Conservation (phyloP, 2,329 filamentous ascomycete genomes). For the Aspergillus nomiae region DNA sequence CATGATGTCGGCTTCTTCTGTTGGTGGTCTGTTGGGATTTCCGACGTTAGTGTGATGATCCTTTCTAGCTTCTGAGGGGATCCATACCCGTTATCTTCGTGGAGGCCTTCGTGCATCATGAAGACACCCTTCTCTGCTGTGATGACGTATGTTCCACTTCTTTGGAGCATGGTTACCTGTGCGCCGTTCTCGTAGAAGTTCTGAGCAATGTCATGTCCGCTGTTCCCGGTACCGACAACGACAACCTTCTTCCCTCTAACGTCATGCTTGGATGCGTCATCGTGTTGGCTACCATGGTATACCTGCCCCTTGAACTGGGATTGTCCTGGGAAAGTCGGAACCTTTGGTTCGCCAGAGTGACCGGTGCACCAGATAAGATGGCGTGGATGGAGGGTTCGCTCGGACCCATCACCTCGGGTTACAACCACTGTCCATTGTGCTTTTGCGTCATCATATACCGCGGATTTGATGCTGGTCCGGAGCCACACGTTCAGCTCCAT, state of each 20-base stretch:
- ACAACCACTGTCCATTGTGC: conserved; percentile 44
- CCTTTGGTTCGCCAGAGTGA: conserved; percentile 44
- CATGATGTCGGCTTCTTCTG: conserved; percentile 54
- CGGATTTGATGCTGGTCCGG: conserved; percentile 41
- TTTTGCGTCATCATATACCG: conserved; percentile 41
- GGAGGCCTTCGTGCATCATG: conserved; percentile 48
- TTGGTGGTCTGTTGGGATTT: conserved; percentile 40
- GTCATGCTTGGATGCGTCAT: conserved; percentile 40
- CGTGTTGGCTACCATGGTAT: conserved; percentile 49
- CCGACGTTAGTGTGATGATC: not conserved
- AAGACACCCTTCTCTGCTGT: conserved; percentile 47
- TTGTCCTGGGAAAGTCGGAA: conserved; percentile 45
- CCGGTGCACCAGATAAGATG: conserved; percentile 55
- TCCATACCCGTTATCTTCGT: conserved; percentile 46
- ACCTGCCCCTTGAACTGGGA: conserved; percentile 45
- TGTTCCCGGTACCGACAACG: conserved; percentile 54
- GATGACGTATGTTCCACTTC: conserved; percentile 54
- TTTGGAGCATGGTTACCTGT: conserved; percentile 57
- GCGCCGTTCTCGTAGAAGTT: conserved; percentile 54
- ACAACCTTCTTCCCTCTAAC: conserved; percentile 49
- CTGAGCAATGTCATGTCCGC: conserved; percentile 54
- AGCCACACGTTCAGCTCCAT: conserved; percentile 54
- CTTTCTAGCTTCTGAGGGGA: not conserved
- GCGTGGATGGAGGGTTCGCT: conserved; percentile 39
- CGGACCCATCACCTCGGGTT: conserved; percentile 24